Base-by-base conservation (phyloP, 768 basidiomycete genomes). In the Melanogaster broomeanus region DNA sequence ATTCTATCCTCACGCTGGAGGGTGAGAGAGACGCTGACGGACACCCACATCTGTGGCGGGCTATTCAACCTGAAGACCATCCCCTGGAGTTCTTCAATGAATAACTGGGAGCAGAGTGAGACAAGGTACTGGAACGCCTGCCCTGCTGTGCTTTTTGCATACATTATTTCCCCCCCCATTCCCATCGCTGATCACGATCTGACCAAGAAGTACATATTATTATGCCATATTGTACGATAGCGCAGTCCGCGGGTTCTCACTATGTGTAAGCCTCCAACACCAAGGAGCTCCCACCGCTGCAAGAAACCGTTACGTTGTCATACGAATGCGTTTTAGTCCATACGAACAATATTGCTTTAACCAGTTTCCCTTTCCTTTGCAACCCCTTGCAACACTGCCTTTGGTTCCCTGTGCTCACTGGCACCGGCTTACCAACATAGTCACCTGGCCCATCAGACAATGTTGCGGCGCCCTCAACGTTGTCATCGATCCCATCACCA, bases 1-100 rank as follows among this genome's bases (percentile, higher is more conserved):
- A 91, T 64, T 88, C 87, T 3, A 64, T 90, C 38, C 83, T 81
- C 67, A 88, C 81, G 11, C 76, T 84, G 33, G 85, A 85, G 59
- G 78, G 77, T 35, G 67, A 75, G 52, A 66, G 67, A 46, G 74
- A 78, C 48, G 69, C 60, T 33, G 75, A 77, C 39, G 76, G 75
- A 9, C 76, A 74, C 24, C 80, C 84, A 2, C 78, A 73, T 12
- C 76, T 74, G 45, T 90, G 81, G 78, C 73, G 78, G 49, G 88
- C 88, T 10, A 78, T 90, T 56, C 87, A 90, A 56, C 77, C 75
- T 2, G 55, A 61, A 30, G 77, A 79, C 50, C 79, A 74, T 16
- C 83, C 84, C 3, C 71, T 91, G 48, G 59, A 58, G 18, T 68
- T 68, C 41, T 68, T 68, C 56, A 58, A 70, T 46, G 61, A 63